These are phyloP conservation scores for Talaromyces sp. DNA, from an alignment of 2,329 filamentous ascomycete genomes.

Conservation along the genomic window DNA sequence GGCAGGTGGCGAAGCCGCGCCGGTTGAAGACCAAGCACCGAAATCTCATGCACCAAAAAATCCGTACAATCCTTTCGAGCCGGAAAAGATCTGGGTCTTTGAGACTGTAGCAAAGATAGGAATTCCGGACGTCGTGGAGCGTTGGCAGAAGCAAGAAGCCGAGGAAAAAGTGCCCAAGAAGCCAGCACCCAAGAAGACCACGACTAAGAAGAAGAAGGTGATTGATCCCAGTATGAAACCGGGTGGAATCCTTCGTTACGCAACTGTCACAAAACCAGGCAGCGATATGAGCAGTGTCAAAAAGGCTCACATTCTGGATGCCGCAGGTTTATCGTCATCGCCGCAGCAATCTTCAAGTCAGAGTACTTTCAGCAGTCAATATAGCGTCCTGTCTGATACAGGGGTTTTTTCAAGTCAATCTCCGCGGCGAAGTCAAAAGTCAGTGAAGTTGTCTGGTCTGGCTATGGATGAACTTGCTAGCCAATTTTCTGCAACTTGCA, in stretches of 20 bases:
- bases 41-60: slow-evolving; percentile 25
- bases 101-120: slow-evolving; percentile 64
- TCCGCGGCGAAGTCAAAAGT: background rate
- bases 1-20: slow-evolving; percentile 27
- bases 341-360: slow-evolving; percentile 17
- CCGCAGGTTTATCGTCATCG: slow-evolving; percentile 22
- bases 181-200: slow-evolving; percentile 30
- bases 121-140: slow-evolving; percentile 62
- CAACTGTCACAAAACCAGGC: slow-evolving; percentile 39
- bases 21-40: slow-evolving; percentile 25
- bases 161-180: slow-evolving; percentile 31
- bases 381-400: background rate
- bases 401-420: slow-evolving; percentile 1
- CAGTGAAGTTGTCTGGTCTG: slow-evolving; percentile 7
- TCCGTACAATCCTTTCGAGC: slow-evolving; percentile 62
- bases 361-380: slow-evolving; percentile 6
- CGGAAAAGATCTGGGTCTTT: slow-evolving; percentile 68
- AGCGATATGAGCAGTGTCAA: slow-evolving; percentile 32
- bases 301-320: slow-evolving; percentile 32
- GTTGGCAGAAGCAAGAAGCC: slow-evolving; percentile 56
- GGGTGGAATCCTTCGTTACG: slow-evolving; percentile 43
- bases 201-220: slow-evolving; percentile 35
- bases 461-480: slow-evolving; percentile 16
- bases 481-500: slow-evolving; percentile 14
- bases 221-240: slow-evolving; percentile 44